Conservation (phyloP, 2,329 filamentous ascomycete genomes). For the Immersiporthe knoxdaviesiana region DNA sequence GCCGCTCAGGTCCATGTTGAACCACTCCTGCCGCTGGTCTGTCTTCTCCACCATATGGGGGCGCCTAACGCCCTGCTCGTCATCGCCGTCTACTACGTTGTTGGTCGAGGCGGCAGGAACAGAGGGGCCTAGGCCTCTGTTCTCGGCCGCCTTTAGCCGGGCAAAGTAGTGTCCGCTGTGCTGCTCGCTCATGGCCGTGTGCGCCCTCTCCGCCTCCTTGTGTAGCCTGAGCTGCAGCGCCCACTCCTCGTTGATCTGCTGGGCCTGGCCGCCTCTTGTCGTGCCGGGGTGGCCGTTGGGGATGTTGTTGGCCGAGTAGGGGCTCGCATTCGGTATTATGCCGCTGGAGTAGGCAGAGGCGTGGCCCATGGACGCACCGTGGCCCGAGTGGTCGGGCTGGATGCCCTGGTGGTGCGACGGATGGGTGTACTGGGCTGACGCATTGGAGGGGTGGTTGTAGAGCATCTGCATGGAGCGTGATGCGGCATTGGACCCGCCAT, state of each 20-base stretch:
- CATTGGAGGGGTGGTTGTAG: conserved; percentile 70
- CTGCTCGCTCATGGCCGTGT: conserved; percentile 70
- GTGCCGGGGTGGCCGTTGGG: conserved; percentile 60
- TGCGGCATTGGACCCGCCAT: conserved; percentile 67
- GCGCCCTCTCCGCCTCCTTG: conserved; percentile 75
- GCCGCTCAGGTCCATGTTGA: conserved; percentile 92
- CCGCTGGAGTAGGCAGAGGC: conserved; percentile 67
- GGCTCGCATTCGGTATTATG: conserved; percentile 66
- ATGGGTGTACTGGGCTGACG: conserved; percentile 64
- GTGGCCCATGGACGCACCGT: conserved; percentile 60
- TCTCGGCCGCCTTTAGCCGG: conserved; percentile 69
- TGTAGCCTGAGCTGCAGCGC: conserved; percentile 81
- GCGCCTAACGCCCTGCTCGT: conserved; percentile 59
- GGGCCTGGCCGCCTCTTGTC: conserved; percentile 53
- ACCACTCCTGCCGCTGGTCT: conserved; percentile 80
- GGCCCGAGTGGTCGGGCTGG: conserved; percentile 60
- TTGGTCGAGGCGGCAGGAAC: conserved; percentile 53
- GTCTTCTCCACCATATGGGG: conserved; percentile 69
- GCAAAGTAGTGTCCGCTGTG: conserved; percentile 73
- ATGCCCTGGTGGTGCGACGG: conserved; percentile 65
- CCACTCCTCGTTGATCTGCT: conserved; percentile 73
- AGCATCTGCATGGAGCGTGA: conserved; percentile 55
- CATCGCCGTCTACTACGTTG: conserved; percentile 55
- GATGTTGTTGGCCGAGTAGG: conserved; percentile 57
- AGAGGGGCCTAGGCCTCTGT: conserved; percentile 65